Evolutionary conservation across 1,284 basidiomycete genomes (phyloP).

Genomic region (Xerocomus amazonicus): DNA sequence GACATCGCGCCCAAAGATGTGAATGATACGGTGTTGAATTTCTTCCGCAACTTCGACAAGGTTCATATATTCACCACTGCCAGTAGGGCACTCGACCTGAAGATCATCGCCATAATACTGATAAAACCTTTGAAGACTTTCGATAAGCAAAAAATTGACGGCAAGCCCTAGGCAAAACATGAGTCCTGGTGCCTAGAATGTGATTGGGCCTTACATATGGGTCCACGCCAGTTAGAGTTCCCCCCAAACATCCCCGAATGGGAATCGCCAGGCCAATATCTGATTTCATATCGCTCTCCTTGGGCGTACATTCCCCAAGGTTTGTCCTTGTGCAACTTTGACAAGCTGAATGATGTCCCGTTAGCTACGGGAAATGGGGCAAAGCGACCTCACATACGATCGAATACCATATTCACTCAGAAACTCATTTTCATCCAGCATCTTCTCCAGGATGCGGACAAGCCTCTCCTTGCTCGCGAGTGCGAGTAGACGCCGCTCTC

Average conservation of each 20-base stretch:
- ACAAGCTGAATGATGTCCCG: slow-evolving; percentile 52
- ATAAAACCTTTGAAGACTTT: slow-evolving; percentile 94
- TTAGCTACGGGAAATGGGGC: slow-evolving; percentile 2
- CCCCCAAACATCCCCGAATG: slow-evolving; percentile 98
- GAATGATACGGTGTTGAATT: slow-evolving; percentile 95
- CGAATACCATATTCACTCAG: slow-evolving; percentile 92
- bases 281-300: slow-evolving; percentile 87
- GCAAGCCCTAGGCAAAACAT: slow-evolving; percentile 68
- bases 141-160: slow-evolving; percentile 91
- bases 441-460: slow-evolving; percentile 86
- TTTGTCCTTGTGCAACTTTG: slow-evolving; percentile 84
- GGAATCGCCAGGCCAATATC: slow-evolving; percentile 98
- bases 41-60: slow-evolving; percentile 92
- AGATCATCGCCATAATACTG: slow-evolving; percentile 92
- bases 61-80: slow-evolving; percentile 94
- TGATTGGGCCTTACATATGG: slow-evolving; percentile 57
- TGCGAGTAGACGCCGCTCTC: slow-evolving; percentile 85
- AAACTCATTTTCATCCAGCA: slow-evolving; percentile 97
- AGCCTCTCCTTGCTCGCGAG: slow-evolving; percentile 91
- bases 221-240: slow-evolving; percentile 95
- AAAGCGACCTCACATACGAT: slow-evolving; percentile 51
- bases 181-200: not conserved
- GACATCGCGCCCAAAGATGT: slow-evolving; percentile 90
- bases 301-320: slow-evolving; percentile 96
- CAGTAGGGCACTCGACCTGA: slow-evolving; percentile 93